Percentiles rank a stretch among this genome's conserved stretches.
Evolutionary conservation across 441 rosid genomes (phyloP).

Genomic region (Heliophila coronopifolia): DNA sequence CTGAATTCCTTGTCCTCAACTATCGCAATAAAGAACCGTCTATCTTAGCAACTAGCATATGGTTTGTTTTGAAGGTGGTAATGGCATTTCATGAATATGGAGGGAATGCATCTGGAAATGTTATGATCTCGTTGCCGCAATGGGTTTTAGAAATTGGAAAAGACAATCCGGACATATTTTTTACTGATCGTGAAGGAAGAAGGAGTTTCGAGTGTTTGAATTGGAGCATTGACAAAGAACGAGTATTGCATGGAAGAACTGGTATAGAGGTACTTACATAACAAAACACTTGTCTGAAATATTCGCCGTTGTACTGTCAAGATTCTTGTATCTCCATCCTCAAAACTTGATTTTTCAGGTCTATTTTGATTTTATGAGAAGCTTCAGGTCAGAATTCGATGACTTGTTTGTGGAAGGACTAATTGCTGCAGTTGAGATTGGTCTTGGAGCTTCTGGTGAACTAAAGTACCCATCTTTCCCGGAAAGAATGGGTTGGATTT

Average conservation of each 20-base stretch:
- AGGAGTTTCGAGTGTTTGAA: slow-evolving; percentile 56
- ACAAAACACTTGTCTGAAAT: not conserved
- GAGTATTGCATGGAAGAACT: slow-evolving; percentile 64
- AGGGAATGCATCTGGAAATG: slow-evolving; percentile 41
- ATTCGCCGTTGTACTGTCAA: not conserved
- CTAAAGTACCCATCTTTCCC: slow-evolving; percentile 63
- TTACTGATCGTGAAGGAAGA: slow-evolving; percentile 66
- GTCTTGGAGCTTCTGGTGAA: slow-evolving; percentile 71
- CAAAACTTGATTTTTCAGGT: slow-evolving; percentile 35
- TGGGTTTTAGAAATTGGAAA: slow-evolving; percentile 72
- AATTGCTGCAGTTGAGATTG: slow-evolving; percentile 58
- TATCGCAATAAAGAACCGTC: no score
- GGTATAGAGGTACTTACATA: slow-evolving; percentile 54
- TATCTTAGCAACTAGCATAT: slow-evolving; percentile 19
- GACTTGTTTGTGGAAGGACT: slow-evolving; percentile 54
- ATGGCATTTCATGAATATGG: slow-evolving; percentile 75
- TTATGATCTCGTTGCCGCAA: slow-evolving; percentile 47
- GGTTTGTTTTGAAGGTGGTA: slow-evolving; percentile 52
- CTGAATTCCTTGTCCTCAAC: no score
- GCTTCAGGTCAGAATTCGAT: slow-evolving; percentile 67
- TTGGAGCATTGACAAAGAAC: slow-evolving; percentile 69
- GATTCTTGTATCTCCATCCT: slow-evolving; percentile 13
- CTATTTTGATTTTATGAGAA: slow-evolving; percentile 77
- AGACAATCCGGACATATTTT: slow-evolving; percentile 60
- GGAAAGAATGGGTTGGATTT: slow-evolving; percentile 68